A percentile compares a stretch with the other conserved stretches of the same genome.
Conservation (phyloP, 495 filamentous ascomycete species). For the Darksidea phi region DNA sequence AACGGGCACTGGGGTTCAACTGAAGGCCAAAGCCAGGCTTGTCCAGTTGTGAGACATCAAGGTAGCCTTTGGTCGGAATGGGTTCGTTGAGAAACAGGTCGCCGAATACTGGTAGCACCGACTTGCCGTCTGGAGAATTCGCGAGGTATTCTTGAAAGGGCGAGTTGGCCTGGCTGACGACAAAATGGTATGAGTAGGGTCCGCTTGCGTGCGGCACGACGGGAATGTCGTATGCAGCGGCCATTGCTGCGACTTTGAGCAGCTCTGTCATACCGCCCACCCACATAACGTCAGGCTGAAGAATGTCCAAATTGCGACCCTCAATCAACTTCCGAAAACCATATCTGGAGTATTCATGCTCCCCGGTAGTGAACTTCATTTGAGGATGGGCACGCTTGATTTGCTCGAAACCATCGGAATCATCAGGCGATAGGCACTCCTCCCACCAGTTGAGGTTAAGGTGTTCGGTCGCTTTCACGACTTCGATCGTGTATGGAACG, state of each 20-base stretch:
- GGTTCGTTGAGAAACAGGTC: slow-evolving; percentile 89
- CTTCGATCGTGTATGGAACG: slow-evolving; percentile 85
- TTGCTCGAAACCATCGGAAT: slow-evolving; percentile 82
- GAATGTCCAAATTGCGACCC: slow-evolving; percentile 85
- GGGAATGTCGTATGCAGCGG: slow-evolving; percentile 86
- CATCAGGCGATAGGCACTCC: slow-evolving; percentile 84
- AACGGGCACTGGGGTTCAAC: slow-evolving; percentile 72
- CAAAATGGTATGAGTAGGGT: slow-evolving; percentile 92
- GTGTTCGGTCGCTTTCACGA: slow-evolving; percentile 74
- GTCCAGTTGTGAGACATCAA: slow-evolving; percentile 74
- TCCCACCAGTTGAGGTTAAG: slow-evolving; percentile 97
- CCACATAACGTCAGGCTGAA: slow-evolving; percentile 97
- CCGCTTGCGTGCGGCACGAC: slow-evolving; percentile 93
- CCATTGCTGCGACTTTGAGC: slow-evolving; percentile 82
- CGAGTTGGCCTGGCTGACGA: slow-evolving; percentile 83
- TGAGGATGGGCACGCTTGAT: slow-evolving; percentile 86
- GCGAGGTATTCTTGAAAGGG: slow-evolving; percentile 95
- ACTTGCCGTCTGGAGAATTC: slow-evolving; percentile 86
- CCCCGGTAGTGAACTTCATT: slow-evolving; percentile 91
- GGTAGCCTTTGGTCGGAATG: slow-evolving; percentile 75
- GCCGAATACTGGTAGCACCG: slow-evolving; percentile 84
- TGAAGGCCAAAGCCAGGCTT: slow-evolving; percentile 90
- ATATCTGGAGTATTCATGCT: slow-evolving; percentile 90
- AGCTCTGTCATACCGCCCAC: slow-evolving; percentile 88
- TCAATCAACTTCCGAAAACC: slow-evolving; percentile 93